A percentile compares a stretch with the other conserved stretches of the same genome.
Conservation (phyloP, 2,329 filamentous ascomycete genomes). For the Scedosporium dehoogii region DNA sequence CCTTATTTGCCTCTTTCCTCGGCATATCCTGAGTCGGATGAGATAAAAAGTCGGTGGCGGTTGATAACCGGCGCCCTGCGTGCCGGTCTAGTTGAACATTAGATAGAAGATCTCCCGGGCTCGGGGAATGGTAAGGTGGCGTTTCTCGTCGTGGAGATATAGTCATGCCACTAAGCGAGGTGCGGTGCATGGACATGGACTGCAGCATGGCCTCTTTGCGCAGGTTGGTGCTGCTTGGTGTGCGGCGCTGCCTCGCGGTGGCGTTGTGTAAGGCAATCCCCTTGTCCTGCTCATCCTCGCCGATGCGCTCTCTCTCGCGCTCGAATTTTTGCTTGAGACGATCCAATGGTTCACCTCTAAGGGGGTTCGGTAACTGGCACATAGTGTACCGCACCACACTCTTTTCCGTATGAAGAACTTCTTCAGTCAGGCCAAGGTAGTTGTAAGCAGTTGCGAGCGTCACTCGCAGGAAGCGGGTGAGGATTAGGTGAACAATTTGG, state of each 20-base stretch:
- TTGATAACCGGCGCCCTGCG: constrained; percentile 34
- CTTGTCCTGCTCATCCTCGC: constrained; percentile 73
- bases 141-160: constrained; percentile 31
- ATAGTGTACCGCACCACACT: constrained; percentile 89
- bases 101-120: constrained; percentile 69
- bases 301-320: constrained; percentile 71
- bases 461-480: constrained; percentile 88
- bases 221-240: constrained; percentile 57
- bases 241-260: constrained; percentile 50
- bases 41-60: constrained; percentile 15
- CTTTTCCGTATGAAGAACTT: constrained; percentile 86
- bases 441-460: constrained; percentile 91
- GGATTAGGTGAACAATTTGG: constrained; percentile 94
- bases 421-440: constrained; percentile 83
- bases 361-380: constrained; percentile 82
- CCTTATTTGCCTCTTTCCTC: constrained; percentile 28
- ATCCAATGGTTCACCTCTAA: constrained; percentile 73
- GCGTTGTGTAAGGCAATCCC: constrained; percentile 93
- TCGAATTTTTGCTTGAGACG: constrained; percentile 89
- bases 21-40: constrained; percentile 9
- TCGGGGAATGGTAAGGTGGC: constrained; percentile 39
- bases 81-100: constrained; percentile 63
- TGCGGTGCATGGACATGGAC: constrained; percentile 43
- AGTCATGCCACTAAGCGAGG: constrained; percentile 31
- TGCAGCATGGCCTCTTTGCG: constrained; percentile 73